phyloP scores from a whole-genome alignment of 192 early-diverging fungal genomes.

The Entomortierella parvispora region DNA sequence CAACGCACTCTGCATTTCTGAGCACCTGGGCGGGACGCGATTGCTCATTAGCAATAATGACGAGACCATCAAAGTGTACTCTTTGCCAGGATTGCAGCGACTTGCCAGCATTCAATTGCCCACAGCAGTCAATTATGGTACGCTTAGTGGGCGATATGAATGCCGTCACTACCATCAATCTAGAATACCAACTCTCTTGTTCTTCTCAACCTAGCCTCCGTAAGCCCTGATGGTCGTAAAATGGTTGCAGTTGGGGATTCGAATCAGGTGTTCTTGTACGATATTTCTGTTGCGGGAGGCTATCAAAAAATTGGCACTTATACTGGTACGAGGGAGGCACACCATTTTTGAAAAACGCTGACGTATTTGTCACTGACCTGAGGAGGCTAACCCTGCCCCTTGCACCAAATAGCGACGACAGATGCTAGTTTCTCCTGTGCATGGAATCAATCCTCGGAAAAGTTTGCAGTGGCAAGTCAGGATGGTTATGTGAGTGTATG shows the following conservation, averaged over 20 bases:
- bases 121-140: constrained; percentile 89
- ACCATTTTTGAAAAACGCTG: no score
- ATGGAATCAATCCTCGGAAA: constrained; percentile 93
- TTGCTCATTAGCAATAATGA: constrained; percentile 96
- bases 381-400: no score
- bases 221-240: constrained; percentile 92
- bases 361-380: no score
- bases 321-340: constrained; percentile 60
- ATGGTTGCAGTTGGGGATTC: constrained; percentile 95
- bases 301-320: constrained; percentile 81
- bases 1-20: constrained; percentile 82
- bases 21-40: constrained; percentile 66
- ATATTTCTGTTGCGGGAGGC: constrained; percentile 70
- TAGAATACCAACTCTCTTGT: no score
- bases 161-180: no score
- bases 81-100: constrained; percentile 80
- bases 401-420: constrained; percentile 60
- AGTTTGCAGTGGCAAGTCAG: constrained; percentile 96
- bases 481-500: constrained; percentile 93
- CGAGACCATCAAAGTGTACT: constrained; percentile 89
- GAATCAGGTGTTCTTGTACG: constrained; percentile 86
- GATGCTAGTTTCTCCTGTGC: constrained; percentile 95
- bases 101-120: constrained; percentile 83
- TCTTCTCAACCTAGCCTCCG: constrained; percentile 60
- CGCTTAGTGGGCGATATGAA: constrained; percentile 3